Evolutionary conservation across 148 eudicot species (phyloP).

Genomic region (Polygonum maritimum): DNA sequence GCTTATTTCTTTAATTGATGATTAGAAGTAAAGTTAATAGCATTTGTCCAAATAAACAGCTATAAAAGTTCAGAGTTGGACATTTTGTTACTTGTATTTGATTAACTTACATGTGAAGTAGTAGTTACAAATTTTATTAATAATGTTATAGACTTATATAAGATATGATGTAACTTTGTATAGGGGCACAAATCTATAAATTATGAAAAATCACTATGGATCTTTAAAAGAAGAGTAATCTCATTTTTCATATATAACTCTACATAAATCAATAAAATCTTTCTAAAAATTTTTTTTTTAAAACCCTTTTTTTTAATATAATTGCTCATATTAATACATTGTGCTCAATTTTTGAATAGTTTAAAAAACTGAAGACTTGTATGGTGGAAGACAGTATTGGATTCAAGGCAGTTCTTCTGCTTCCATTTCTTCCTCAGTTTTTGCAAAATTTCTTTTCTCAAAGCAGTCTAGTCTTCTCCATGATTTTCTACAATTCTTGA

Average conservation of each 20-base stretch:
- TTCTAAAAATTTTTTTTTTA: background rate
- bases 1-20: background rate
- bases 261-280: background rate
- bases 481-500: background rate
- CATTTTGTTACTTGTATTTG: background rate
- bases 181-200: too few species aligned
- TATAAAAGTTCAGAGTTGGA: background rate
- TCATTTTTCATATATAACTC: too few species aligned
- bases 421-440: constrained; percentile 3
- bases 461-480: background rate
- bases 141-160: too few species aligned
- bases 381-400: background rate
- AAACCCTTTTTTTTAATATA: too few species aligned
- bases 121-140: too few species aligned
- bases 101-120: background rate
- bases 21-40: background rate
- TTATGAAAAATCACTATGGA: too few species aligned
- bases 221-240: too few species aligned
- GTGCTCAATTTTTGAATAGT: background rate
- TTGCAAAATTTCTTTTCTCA: background rate
- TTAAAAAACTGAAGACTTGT: background rate
- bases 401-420: background rate
- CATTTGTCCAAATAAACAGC: background rate
- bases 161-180: too few species aligned
- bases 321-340: too few species aligned